These are phyloP conservation scores for Pyronema domesticum DNA, from an alignment of 495 filamentous ascomycete species.

Conservation along the genomic window DNA sequence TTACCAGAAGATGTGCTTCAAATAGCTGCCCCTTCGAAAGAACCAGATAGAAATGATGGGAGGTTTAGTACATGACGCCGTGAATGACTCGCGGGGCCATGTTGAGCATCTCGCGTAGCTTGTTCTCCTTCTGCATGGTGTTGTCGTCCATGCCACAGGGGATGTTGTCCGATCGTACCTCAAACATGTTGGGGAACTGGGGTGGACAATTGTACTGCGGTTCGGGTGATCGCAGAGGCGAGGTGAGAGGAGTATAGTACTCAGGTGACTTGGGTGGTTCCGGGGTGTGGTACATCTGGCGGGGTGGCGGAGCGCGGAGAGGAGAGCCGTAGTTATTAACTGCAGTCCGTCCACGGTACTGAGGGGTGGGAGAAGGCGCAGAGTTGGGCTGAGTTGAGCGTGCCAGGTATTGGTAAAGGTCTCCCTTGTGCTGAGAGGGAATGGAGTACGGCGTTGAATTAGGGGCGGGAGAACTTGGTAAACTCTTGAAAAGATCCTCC, in stretches of 20 bases:
- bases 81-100: neutral
- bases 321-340: neutral
- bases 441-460: neutral
- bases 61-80: constrained; percentile 15
- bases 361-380: neutral
- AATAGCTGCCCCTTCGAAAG: too few species aligned
- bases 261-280: neutral
- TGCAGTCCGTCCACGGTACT: neutral
- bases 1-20: too few species aligned
- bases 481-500: constrained; percentile 12
- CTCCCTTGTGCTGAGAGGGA: neutral
- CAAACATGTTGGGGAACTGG: constrained; percentile 17
- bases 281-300: neutral
- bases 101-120: constrained; percentile 20
- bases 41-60: neutral
- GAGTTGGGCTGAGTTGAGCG: too few species aligned
- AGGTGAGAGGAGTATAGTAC: neutral
- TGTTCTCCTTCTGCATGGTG: constrained; percentile 21
- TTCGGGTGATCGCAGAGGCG: constrained; percentile 2
- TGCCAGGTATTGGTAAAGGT: too few species aligned
- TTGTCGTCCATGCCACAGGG: constrained; percentile 10
- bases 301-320: neutral
- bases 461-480: constrained; percentile 7
- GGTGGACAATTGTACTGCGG: constrained; percentile 2
- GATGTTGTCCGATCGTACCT: constrained; percentile 1